Conservation (phyloP, 306 rosid genomes). For the Cucumis cinereus region DNA sequence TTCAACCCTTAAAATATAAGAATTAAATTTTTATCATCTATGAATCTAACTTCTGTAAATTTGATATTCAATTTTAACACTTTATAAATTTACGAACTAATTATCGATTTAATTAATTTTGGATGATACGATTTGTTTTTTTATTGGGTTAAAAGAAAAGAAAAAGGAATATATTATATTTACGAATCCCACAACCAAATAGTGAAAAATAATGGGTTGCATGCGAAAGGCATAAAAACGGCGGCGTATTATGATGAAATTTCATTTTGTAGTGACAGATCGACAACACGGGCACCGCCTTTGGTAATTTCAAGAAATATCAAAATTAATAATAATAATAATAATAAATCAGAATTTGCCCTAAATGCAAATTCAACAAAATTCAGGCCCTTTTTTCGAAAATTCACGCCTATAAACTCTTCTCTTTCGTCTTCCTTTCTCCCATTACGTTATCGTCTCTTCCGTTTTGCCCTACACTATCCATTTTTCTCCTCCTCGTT, state of each 20-base stretch:
- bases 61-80: no score
- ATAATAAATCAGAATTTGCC: not conserved
- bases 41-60: no score
- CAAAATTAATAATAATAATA: not conserved
- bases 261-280: not conserved
- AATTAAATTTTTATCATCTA: no score
- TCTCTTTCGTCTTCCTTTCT: slow-evolving; percentile 6
- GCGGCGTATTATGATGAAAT: not conserved
- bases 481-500: slow-evolving; percentile 8
- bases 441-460: slow-evolving; percentile 22
- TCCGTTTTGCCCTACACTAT: slow-evolving; percentile 27
- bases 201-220: no score
- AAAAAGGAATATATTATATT: no score
- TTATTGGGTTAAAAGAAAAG: no score
- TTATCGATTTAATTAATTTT: no score
- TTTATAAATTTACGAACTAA: no score
- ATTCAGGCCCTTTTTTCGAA: slow-evolving; percentile 10
- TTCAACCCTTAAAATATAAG: no score
- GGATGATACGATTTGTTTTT: no score
- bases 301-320: not conserved
- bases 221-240: not conserved
- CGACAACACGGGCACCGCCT: not conserved
- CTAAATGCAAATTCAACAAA: not conserved
- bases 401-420: slow-evolving; percentile 9
- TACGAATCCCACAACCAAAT: no score